Conservation (phyloP, 495 filamentous ascomycete species). For the Neurospora tetraspora region DNA sequence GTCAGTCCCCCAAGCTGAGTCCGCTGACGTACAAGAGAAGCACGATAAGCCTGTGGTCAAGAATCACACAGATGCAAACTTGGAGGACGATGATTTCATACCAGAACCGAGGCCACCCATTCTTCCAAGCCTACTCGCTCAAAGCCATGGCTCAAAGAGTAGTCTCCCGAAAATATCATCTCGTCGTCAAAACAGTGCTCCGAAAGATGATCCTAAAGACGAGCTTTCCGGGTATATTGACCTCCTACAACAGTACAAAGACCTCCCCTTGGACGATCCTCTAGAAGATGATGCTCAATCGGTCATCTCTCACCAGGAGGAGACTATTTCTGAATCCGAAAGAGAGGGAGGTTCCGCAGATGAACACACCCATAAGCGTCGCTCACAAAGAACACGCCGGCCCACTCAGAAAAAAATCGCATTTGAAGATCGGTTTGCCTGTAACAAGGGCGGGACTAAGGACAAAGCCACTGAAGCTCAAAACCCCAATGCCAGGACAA, state of each 20-base stretch:
- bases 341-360: slow-evolving; percentile 12
- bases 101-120: not conserved
- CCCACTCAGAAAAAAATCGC: slow-evolving; percentile 8
- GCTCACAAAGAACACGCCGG: not conserved
- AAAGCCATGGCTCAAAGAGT: not conserved
- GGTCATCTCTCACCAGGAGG: slow-evolving; percentile 3
- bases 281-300: slow-evolving; percentile 23
- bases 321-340: slow-evolving; percentile 7
- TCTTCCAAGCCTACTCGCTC: not conserved
- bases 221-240: slow-evolving; percentile 26
- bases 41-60: not conserved
- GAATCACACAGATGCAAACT: not conserved
- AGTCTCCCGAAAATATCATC: not conserved
- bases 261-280: slow-evolving; percentile 29
- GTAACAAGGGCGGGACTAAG: slow-evolving; percentile 31
- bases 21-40: not conserved
- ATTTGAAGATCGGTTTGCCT: slow-evolving; percentile 34
- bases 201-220: slow-evolving; percentile 9
- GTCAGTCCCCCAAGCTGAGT: not conserved
- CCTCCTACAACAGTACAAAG: slow-evolving; percentile 23
- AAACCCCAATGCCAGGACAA: slow-evolving; percentile 62
- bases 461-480: slow-evolving; percentile 8
- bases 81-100: not conserved
- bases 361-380: slow-evolving; percentile 15
- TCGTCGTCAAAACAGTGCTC: not conserved